These are phyloP conservation scores for Heterobasidion annosum DNA, from an alignment of 1,284 basidiomycete genomes.

Conservation along the genomic window DNA sequence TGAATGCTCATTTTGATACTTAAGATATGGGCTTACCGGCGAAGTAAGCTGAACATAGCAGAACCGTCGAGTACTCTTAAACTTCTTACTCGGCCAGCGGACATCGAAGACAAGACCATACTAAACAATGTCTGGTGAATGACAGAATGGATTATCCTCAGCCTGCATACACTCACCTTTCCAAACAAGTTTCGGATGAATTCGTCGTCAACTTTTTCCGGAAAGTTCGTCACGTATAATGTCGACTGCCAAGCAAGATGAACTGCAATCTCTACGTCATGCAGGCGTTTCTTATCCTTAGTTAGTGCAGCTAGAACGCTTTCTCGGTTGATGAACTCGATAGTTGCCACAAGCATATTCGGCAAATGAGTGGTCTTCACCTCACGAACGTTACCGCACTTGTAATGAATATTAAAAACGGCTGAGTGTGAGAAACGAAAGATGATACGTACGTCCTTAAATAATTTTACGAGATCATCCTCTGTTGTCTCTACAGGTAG, in stretches of 20 bases:
- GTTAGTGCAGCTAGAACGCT: conserved; percentile 80
- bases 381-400: conserved; percentile 84
- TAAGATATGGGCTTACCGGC: conserved; percentile 43
- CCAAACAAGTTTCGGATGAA: conserved; percentile 72
- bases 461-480: conserved; percentile 62
- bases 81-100: conserved; percentile 97
- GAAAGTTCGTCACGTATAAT: conserved; percentile 95
- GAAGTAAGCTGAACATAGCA: conserved; percentile 91
- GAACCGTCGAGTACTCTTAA: conserved; percentile 84
- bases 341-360: conserved; percentile 59
- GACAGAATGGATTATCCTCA: background rate
- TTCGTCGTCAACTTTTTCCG: conserved; percentile 76
- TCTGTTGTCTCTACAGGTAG: conserved; percentile 53
- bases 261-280: conserved; percentile 68
- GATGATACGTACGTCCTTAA: conserved; percentile 68
- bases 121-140: conserved; percentile 27
- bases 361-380: conserved; percentile 60
- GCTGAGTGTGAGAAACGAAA: background rate
- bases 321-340: conserved; percentile 72
- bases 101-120: conserved; percentile 90
- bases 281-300: conserved; percentile 85
- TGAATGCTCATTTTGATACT: background rate
- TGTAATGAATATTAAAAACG: background rate
- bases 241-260: conserved; percentile 92
- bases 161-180: conserved; percentile 36